phyloP scores from a whole-genome alignment of 2,329 filamentous ascomycete genomes.

The Rugonectria rugulosa region DNA sequence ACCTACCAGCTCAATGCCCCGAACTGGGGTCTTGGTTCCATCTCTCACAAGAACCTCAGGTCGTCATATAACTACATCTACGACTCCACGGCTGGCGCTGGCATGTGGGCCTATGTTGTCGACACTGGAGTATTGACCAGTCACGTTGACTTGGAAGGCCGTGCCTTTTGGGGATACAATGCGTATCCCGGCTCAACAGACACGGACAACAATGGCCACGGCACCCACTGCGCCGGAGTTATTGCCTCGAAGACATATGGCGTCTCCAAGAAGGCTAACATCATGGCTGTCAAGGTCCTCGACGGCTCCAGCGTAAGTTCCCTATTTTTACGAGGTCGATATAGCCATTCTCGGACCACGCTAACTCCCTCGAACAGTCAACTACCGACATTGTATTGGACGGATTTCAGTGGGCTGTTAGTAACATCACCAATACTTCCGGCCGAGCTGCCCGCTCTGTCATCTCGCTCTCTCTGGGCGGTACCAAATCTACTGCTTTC shows the following conservation, averaged over 20 bases:
- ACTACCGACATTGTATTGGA: conserved; percentile 38
- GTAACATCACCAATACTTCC: conserved; percentile 49
- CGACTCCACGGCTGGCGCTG: conserved; percentile 49
- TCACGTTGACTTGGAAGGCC: conserved; percentile 55
- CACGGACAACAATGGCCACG: conserved; percentile 52
- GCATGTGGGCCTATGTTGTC: conserved; percentile 59
- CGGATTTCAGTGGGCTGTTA: conserved; percentile 50
- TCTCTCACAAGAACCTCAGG: conserved; percentile 50
- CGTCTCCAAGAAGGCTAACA: conserved; percentile 52
- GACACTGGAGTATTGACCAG: conserved; percentile 60
- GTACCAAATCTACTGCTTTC: conserved; percentile 52
- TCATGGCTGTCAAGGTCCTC: conserved; percentile 58
- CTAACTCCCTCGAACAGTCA: conserved; percentile 22
- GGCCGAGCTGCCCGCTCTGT: conserved; percentile 53
- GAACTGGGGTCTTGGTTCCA: conserved; percentile 53
- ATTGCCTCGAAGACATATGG: conserved; percentile 54
- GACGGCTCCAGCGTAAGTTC: conserved; percentile 31
- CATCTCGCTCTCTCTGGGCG: conserved; percentile 64
- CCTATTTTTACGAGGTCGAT: background rate
- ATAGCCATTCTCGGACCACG: no score
- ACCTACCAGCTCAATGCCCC: conserved; percentile 46
- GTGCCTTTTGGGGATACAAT: conserved; percentile 49
- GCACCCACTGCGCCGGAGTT: conserved; percentile 57
- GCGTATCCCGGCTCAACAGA: conserved; percentile 43
- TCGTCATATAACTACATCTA: conserved; percentile 49